Base-by-base conservation (phyloP, 2,329 filamentous ascomycete genomes). In the Hirsutella rhossiliensis region DNA sequence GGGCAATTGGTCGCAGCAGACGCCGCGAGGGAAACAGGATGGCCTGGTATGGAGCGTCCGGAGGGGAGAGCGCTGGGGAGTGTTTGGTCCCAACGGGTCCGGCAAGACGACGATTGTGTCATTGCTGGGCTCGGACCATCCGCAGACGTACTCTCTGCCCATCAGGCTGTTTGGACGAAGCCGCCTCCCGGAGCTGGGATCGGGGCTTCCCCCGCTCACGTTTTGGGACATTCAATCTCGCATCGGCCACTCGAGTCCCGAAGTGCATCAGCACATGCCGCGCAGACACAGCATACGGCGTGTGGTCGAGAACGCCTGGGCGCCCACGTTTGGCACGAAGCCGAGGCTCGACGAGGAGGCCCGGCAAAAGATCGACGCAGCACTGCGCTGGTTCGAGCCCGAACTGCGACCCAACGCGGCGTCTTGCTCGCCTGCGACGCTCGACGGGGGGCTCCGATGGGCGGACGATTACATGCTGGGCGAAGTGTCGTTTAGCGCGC, bases 51-150 rank as follows among this genome's bases (percentile, higher is more conserved):
- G 92, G 87, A 85, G 75, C 1, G 81, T 97, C 20, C 77, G 80
- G 34, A 77, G 83, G 42, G 89, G 90, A 20, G 80, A 96, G 59
- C 79, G 89, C 49, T 95, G 88, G 84, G 90, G 86, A 3, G 76
- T 97, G 17, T 92, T 98, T 56, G 92, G 92, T 0, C 84, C 89
- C 29, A 97, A 98, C 54, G 92, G 84, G 12, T 95, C 87, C 1
- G 92, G 92, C 17, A 98, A 98, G 68, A 98, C 92, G 0, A 98
- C 92, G 0, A 74, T 98, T 34, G 76, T 97, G 27, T 92, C 88
- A 5, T 73, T 98, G 6, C 84, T 98, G 47, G 94, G 87, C 47
- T 97, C 90, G 1, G 92, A 98, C 56, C 92, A 98, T 55, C 92
- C 92, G 0, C 90, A 97, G 62, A 81, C 89, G 0, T 98, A 97